These are phyloP conservation scores for Lipomyces oligophaga DNA, from an alignment of 805 yeast genomes.

Conservation along the genomic window DNA sequence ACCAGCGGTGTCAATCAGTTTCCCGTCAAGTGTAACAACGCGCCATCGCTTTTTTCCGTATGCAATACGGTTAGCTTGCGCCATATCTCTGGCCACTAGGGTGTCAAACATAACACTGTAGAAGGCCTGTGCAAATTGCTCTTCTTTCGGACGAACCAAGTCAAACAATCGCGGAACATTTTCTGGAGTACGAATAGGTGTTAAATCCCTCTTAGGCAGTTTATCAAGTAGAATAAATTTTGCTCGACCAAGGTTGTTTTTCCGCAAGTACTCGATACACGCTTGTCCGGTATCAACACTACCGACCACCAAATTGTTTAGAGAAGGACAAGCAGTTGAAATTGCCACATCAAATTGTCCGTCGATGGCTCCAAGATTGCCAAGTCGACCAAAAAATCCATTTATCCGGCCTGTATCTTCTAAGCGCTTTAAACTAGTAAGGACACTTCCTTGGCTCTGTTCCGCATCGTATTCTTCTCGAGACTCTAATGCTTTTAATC, in stretches of 20 bases:
- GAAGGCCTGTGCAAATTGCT: constrained; percentile 78
- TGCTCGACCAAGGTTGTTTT: constrained; percentile 82
- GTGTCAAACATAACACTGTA: constrained; percentile 85
- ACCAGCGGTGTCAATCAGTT: constrained; percentile 87
- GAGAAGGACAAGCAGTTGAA: constrained; percentile 87
- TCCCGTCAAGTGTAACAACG: constrained; percentile 91
- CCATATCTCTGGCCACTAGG: constrained; percentile 71
- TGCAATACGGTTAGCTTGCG: constrained; percentile 83
- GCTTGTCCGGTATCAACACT: constrained; percentile 64
- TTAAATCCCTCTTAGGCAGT: constrained; percentile 58
- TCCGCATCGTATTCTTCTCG: constrained; percentile 51
- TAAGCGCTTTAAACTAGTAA: constrained; percentile 62
- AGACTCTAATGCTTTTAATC: constrained; percentile 68
- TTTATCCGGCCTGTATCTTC: constrained; percentile 74
- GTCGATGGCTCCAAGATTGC: constrained; percentile 88
- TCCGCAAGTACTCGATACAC: constrained; percentile 78
- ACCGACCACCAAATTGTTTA: constrained; percentile 92
- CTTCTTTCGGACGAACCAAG: constrained; percentile 62
- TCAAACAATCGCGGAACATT: constrained; percentile 81
- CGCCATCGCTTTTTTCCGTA: constrained; percentile 76
- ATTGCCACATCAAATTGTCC: constrained; percentile 87
- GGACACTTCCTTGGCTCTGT: constrained; percentile 70
- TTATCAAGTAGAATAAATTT: constrained; percentile 77
- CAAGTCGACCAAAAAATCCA: constrained; percentile 69
- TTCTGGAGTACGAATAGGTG: constrained; percentile 64